These are phyloP conservation scores for Auricularia sp. DNA, from an alignment of 768 basidiomycete species.

Conservation along the genomic window DNA sequence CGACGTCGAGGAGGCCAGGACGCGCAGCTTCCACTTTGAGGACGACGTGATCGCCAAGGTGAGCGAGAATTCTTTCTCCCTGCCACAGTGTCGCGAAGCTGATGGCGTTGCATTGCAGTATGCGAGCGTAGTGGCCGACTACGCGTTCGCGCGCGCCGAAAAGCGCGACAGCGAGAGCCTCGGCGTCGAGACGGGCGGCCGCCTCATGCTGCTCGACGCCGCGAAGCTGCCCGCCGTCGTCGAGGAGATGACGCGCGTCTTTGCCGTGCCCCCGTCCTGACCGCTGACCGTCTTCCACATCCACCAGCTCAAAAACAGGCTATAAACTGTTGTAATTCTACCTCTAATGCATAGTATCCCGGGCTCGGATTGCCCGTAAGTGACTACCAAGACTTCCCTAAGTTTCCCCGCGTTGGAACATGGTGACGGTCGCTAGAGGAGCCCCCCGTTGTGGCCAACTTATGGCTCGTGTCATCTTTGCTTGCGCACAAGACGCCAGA, in stretches of 20 bases:
- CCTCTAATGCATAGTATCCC: too few relatives aligned
- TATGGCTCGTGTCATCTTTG: too few relatives aligned
- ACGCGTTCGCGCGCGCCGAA: conserved; percentile 40
- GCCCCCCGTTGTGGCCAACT: too few relatives aligned
- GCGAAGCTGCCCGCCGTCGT: background rate
- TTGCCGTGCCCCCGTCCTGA: background rate
- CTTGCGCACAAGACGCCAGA: too few relatives aligned
- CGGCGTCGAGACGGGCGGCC: conserved; percentile 59
- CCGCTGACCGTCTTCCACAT: background rate
- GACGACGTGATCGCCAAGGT: conserved; percentile 68
- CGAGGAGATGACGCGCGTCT: background rate
- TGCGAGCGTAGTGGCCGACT: conserved; percentile 44
- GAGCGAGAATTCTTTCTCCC: conserved; percentile 11
- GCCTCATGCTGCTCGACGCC: conserved; percentile 43
- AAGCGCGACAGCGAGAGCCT: conserved; percentile 57
- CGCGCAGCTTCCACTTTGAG: conserved; percentile 78
- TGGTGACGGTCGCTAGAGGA: too few relatives aligned
- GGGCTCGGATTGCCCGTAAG: too few relatives aligned
- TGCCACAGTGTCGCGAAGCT: background rate
- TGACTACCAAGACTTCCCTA: too few relatives aligned
- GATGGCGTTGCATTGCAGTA: conserved; percentile 25
- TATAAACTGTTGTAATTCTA: background rate
- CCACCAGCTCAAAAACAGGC: background rate
- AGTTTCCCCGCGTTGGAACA: too few relatives aligned
- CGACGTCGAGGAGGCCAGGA: conserved; percentile 36